Percentiles rank a stretch among this genome's conserved stretches.
Conservation (phyloP, 208 protist genomes). For the Polymyxa betae region DNA sequence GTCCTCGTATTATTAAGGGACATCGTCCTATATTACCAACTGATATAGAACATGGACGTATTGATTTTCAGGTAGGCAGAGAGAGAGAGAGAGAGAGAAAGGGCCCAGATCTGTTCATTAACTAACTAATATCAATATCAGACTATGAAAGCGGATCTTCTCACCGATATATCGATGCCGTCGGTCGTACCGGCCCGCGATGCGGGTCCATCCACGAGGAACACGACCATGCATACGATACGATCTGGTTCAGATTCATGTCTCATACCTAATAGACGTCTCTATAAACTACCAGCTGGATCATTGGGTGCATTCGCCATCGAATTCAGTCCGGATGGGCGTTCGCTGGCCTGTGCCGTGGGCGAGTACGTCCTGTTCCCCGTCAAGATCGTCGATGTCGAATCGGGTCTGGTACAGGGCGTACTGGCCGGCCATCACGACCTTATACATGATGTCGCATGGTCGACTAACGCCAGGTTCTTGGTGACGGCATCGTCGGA, state of each 20-base stretch:
- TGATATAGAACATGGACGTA: conserved; percentile 22
- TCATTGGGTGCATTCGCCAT: conserved; percentile 1
- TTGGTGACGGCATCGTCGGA: neutral
- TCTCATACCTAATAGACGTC: neutral
- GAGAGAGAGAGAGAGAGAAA: neutral
- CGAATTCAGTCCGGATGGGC: conserved; percentile 45
- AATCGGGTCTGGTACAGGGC: neutral
- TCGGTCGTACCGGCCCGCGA: neutral
- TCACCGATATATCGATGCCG: too few species aligned
- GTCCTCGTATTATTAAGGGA: neutral
- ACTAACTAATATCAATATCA: neutral
- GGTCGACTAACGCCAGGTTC: neutral
- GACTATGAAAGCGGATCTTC: too few species aligned
- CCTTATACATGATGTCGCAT: conserved; percentile 4
- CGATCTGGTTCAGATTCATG: neutral
- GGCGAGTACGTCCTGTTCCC: conserved; percentile 26
- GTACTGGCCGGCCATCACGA: neutral
- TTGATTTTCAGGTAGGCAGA: neutral
- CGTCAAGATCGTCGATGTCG: neutral
- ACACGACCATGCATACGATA: neutral
- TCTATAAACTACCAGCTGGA: neutral
- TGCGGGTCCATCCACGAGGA: neutral
- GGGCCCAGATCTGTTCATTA: too few species aligned
- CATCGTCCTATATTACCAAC: neutral
- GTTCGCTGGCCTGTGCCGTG: neutral